Evolutionary conservation across 2,329 filamentous ascomycete species (phyloP), one percentile per base, ranked within the genome.

Genomic region (Daldinia sp.): DNA sequence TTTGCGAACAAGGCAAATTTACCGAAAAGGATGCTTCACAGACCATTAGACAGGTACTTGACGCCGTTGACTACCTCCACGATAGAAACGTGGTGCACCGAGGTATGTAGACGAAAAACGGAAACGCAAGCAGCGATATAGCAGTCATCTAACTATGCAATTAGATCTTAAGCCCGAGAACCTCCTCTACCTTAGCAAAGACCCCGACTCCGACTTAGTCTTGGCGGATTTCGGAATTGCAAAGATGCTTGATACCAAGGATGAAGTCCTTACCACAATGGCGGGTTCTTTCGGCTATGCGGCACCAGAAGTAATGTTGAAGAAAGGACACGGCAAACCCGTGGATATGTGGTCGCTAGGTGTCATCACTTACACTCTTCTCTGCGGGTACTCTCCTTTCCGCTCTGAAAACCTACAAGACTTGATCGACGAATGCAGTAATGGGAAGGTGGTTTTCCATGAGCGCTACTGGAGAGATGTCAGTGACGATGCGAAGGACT

Each of bases 271-370:
- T 71, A 98, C 94, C 74, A 98, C 94, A 58, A 99, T 99, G 96
- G 96, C 96, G 48, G 96, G 96, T 48, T 98, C 96, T 0, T 98
- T 99, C 78, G 96, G 96, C 61, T 99, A 99, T 77, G 96, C 96
- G 20, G 96, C 96, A 1, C 96, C 96, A 7, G 96, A 99, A 81
- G 94, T 99, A 67, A 99, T 99, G 96, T 86, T 97, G 72, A 98
- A 98, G 86, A 90, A 93, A 78, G 96, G 96, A 20, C 97, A 99
- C 79, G 96, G 96, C 79, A 99, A 98, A 82, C 93, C 96, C 4
- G 96, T 98, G 37, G 96, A 99, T 79, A 97, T 99, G 93, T 99
- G 96, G 96, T 98, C 96, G 2, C 88, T 99, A 82, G 96, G 96
- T 70, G 96, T 99, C 77, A 99, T 99, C 77, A 98, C 96, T 46